Evolutionary conservation across 2,329 filamentous ascomycete genomes (phyloP).

Genomic region (Corynespora cassiicola): DNA sequence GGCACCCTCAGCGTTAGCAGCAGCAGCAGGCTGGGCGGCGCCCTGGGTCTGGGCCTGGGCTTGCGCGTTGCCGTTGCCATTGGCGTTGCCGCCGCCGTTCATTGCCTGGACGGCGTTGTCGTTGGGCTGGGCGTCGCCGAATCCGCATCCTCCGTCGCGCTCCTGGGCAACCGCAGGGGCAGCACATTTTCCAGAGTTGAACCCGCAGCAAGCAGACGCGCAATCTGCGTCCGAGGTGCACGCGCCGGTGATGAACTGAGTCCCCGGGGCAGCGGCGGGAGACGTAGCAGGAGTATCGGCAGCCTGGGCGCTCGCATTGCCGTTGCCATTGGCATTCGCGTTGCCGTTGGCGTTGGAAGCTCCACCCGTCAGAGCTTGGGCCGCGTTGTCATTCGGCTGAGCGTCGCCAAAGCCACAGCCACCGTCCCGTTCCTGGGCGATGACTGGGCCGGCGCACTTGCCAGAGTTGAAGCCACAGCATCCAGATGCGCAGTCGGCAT

Average conservation of each 20-base stretch:
- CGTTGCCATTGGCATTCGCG: background rate
- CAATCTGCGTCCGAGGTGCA: constrained; percentile 36
- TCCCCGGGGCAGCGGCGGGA: constrained; percentile 14
- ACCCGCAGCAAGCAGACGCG: constrained; percentile 31
- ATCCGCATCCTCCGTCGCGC: constrained; percentile 45
- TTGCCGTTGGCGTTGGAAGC: constrained; percentile 8
- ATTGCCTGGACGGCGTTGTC: constrained; percentile 35
- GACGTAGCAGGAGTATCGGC: constrained; percentile 1
- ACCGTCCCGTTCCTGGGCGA: constrained; percentile 36
- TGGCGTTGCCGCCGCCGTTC: background rate
- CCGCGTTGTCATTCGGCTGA: constrained; percentile 28
- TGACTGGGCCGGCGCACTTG: constrained; percentile 36
- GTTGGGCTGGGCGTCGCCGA: constrained; percentile 42
- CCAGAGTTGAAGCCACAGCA: constrained; percentile 46
- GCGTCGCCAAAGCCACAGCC: constrained; percentile 39
- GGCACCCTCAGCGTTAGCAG: constrained; percentile 1
- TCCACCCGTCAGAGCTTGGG: constrained; percentile 16
- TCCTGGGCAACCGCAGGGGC: constrained; percentile 42
- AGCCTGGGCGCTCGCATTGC: background rate
- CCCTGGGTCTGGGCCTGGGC: constrained; percentile 1
- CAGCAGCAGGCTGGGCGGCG: background rate
- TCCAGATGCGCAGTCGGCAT: constrained; percentile 46
- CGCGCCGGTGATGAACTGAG: constrained; percentile 37
- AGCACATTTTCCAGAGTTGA: constrained; percentile 38
- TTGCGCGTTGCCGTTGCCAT: constrained; percentile 1